A percentile compares a stretch with the other conserved stretches of the same genome.
phyloP scores from a whole-genome alignment of 176 grass and related monocot species.

The Urochloa ruziziensis region DNA sequence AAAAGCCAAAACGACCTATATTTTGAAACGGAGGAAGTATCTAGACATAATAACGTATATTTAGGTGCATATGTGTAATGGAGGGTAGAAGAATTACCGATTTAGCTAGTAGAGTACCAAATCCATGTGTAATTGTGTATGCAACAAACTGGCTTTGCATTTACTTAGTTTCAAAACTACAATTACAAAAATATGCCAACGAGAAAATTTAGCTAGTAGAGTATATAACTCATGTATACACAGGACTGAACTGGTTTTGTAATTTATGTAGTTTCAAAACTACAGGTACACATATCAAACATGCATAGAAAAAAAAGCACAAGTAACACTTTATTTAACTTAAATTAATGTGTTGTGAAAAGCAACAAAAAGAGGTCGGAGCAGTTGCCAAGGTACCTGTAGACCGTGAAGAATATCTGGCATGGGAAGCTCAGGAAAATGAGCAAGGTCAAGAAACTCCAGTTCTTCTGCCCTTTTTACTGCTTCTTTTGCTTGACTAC shows the following conservation, averaged over 20 bases:
- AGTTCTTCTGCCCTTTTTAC: slow-evolving; percentile 74
- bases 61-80: no score
- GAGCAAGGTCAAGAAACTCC: slow-evolving; percentile 78
- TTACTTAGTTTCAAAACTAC: background rate
- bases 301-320: background rate
- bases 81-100: no score
- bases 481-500: slow-evolving; percentile 77
- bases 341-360: background rate
- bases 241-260: background rate
- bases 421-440: slow-evolving; percentile 90
- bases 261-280: background rate
- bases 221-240: background rate
- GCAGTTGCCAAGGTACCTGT: slow-evolving; percentile 53
- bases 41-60: no score
- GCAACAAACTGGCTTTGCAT: background rate
- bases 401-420: slow-evolving; percentile 93
- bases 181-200: background rate
- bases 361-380: background rate
- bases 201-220: background rate
- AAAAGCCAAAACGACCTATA: no score
- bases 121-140: background rate
- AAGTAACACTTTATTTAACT: background rate
- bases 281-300: background rate
- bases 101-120: background rate
- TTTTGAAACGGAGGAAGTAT: no score